Percentiles rank a stretch among this genome's conserved stretches.
These are phyloP conservation scores for Penicillium goetzii DNA, from an alignment of 495 filamentous ascomycete genomes.

Conservation along the genomic window DNA sequence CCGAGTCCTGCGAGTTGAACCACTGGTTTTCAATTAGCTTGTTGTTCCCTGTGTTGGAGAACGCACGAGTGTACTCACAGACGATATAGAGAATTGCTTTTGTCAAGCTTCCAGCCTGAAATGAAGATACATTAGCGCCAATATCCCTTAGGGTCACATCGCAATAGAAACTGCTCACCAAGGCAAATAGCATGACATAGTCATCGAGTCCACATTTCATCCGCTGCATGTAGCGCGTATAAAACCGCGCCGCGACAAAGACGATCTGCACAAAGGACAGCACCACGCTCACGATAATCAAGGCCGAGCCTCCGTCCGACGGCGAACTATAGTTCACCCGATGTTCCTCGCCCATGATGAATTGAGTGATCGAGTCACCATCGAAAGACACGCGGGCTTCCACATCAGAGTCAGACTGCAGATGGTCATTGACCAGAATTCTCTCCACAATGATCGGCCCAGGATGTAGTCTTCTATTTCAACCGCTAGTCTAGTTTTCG, in stretches of 20 bases:
- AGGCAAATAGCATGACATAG: slow-evolving; percentile 20
- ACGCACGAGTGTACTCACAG: slow-evolving; percentile 5
- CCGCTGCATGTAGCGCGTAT: slow-evolving; percentile 17
- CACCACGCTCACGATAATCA: slow-evolving; percentile 12
- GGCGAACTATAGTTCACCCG: background rate
- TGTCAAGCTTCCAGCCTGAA: slow-evolving; percentile 15
- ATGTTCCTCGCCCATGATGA: slow-evolving; percentile 1
- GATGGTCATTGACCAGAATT: background rate
- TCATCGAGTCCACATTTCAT: slow-evolving; percentile 13
- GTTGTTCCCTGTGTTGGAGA: background rate
- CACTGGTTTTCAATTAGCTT: background rate
- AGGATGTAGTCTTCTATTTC: background rate
- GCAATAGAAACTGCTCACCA: slow-evolving; percentile 2
- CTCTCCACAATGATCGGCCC: background rate
- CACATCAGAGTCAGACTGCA: background rate
- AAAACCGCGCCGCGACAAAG: slow-evolving; percentile 17
- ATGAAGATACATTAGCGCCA: background rate
- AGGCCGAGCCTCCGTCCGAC: background rate
- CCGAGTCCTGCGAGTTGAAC: slow-evolving; percentile 16
- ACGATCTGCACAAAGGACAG: slow-evolving; percentile 20
- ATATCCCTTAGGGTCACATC: background rate
- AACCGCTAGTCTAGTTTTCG: background rate
- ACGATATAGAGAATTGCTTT: slow-evolving; percentile 21
- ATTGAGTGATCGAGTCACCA: background rate
- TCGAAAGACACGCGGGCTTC: background rate